Evolutionary conservation across 495 filamentous ascomycete genomes (phyloP), one percentile per base, ranked within the genome.

Genomic region (Mytilinidion resinicola): DNA sequence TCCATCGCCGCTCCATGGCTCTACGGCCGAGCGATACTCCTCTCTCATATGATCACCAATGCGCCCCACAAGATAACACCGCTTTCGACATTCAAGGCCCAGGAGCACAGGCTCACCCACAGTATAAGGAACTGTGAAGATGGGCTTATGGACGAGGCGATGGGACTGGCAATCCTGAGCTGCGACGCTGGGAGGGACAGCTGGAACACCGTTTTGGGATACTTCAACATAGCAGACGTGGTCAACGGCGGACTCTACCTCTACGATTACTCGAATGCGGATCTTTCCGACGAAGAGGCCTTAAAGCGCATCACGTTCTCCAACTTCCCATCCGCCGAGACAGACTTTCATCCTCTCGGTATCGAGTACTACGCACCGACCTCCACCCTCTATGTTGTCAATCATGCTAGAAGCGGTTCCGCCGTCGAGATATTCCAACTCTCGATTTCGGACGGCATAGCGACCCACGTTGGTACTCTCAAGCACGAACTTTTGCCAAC

Each of bases 101-200:
- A 63, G 11, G 35, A 59, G 33, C 3, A 56, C 20, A 56, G 52
- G 52, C 74, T 76, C 39, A 38, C 59, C 25, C 64, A 76, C 34
- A 59, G 59, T n/a, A 55, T 78, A 41, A 71, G 73, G 35, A 78
- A 72, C 63, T 79, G 77, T 50, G 77, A 79, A 55, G 76, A 79
- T 72, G 73, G 55, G 1, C 21, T 77, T 11, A 44, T 79, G 20
- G 63, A 71, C 17, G 70, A 71, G 46, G 68, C 65, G 1, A 55
- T 36, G 56, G 56, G 56, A 30, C 53, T 59, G 48, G 56, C 56
- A 37, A 68, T 78, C 43, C 62, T 78, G 1, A 70, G 64, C 51
- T 78, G 75, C 52, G 75, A 78, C 37, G 58, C 70, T 0, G 74
- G 74, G 12, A 62, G 77, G 10, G 77, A 78, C 59, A 62, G 47